Conservation (phyloP, 140 eudicot genomes). For the Anethum foeniculum region DNA sequence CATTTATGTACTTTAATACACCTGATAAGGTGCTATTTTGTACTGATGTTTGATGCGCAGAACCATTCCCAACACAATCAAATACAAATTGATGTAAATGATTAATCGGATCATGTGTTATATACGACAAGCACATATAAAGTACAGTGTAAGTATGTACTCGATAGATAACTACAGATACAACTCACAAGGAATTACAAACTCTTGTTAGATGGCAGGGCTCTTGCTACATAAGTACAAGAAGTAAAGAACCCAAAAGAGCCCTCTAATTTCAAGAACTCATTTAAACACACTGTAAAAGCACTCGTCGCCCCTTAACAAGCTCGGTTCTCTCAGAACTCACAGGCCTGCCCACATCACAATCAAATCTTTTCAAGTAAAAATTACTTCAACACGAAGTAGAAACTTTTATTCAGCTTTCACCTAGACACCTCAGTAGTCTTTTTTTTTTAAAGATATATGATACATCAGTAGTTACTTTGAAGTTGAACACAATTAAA, state of each 20-base stretch:
- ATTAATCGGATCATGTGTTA: not conserved
- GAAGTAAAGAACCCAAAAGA: constrained; percentile 86
- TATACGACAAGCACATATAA: not conserved
- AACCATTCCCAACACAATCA: not conserved
- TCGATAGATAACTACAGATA: not conserved
- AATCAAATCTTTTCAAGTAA: constrained; percentile 62
- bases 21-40: not conserved
- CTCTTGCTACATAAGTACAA: constrained; percentile 40
- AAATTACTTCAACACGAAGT: constrained; percentile 44
- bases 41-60: not conserved
- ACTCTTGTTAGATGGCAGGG: not conserved
- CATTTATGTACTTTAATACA: not conserved
- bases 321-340: constrained; percentile 25
- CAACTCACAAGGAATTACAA: not conserved
- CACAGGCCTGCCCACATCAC: constrained; percentile 36
- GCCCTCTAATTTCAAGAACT: constrained; percentile 21
- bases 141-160: not conserved
- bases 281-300: constrained; percentile 22
- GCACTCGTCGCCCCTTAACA: constrained; percentile 38
- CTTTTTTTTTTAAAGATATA: not conserved
- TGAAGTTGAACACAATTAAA: not conserved
- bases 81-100: too few relatives aligned
- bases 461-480: not conserved
- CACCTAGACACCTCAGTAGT: not conserved
- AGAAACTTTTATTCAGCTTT: not conserved